Base-by-base conservation (phyloP, 805 yeast species). In the Saccharomyces kudriavzevii region DNA sequence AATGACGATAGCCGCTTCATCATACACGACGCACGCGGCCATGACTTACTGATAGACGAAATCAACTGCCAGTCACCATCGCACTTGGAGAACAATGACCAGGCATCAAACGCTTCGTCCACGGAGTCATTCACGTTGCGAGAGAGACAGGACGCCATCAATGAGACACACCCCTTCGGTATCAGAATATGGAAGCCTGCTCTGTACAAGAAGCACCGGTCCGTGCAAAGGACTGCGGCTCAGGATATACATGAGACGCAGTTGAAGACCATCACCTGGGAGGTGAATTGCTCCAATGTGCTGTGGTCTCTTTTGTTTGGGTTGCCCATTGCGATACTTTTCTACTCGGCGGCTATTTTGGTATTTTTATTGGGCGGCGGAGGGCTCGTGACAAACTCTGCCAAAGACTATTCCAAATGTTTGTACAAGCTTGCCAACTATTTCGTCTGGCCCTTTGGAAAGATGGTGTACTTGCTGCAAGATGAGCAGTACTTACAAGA, bases 111-210 rank as follows among this genome's bases (percentile, higher is more conserved):
- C 1, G 56, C 66, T 1, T 67, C 78, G 1, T 82, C 96, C 0
- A 66, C 81, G 27, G 97, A 92, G 68, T 86, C 96, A 4, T 85
- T 87, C 66, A 94, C 96, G 4, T 76, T 92, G 52, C 77, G 94
- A 56, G 96, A 91, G 60, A 83, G 97, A 59, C 99, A 94, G 70
- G 91, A 88, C 61, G 99, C 99, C 14, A 94, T 94, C 66, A 94
- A 94, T 66, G 84, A 87, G 51, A 90, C 97, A 4, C 99, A 94
- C 74, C 99, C 99, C 0, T 94, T 94, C 64, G 99, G 99, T 77
- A 92, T 94, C 48, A 85, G 96, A 69, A 89, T 94, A 62, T 94
- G 99, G 99, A 94, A 94, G 66, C 99, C 99, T 1, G 97, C 98
- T 2, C 74, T 94, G 53, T 94, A 94, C 72, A 94, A 94, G 68